Percentiles rank a stretch among this genome's conserved stretches.
Conservation (phyloP, 1,284 basidiomycete species). For the Coniferiporia sulphurascens region DNA sequence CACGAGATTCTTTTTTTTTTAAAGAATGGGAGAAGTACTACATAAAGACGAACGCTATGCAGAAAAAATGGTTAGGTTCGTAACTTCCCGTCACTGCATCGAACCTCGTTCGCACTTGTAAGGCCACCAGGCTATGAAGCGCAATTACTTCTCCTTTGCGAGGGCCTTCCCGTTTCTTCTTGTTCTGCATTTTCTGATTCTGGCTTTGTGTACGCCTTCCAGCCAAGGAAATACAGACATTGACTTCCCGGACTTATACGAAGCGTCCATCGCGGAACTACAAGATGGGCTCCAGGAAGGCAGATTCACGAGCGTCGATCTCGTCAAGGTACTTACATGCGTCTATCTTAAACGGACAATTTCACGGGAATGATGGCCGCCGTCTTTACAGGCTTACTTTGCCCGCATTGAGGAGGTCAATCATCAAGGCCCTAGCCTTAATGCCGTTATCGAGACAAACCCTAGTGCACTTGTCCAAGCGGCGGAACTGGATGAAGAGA, state of each 20-base stretch:
- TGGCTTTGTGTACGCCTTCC: not conserved
- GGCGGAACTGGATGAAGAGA: slow-evolving; percentile 25
- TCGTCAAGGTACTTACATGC: slow-evolving; percentile 32
- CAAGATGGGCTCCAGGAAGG: slow-evolving; percentile 33
- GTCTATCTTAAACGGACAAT: not conserved
- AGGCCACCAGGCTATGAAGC: not conserved
- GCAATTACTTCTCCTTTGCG: not conserved
- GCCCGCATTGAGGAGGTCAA: slow-evolving; percentile 33
- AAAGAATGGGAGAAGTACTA: too few relatives aligned
- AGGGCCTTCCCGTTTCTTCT: not conserved
- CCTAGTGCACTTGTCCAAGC: slow-evolving; percentile 25
- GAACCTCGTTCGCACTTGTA: not conserved
- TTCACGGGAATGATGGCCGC: not conserved
- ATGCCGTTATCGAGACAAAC: slow-evolving; percentile 29
- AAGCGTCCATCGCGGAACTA: slow-evolving; percentile 37
- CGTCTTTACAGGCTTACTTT: slow-evolving; percentile 26
- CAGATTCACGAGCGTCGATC: slow-evolving; percentile 38
- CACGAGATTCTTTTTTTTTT: too few relatives aligned
- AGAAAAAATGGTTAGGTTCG: not conserved
- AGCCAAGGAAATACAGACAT: not conserved
- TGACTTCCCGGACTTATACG: slow-evolving; percentile 35
- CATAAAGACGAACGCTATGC: too few relatives aligned
- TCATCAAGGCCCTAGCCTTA: slow-evolving; percentile 23
- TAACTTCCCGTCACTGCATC: not conserved
- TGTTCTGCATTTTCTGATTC: not conserved